A percentile compares a stretch with the other conserved stretches of the same genome.
Conservation (phyloP, 371 early-diverging fungal genomes). For the Apophysomyces trapeziformis region DNA sequence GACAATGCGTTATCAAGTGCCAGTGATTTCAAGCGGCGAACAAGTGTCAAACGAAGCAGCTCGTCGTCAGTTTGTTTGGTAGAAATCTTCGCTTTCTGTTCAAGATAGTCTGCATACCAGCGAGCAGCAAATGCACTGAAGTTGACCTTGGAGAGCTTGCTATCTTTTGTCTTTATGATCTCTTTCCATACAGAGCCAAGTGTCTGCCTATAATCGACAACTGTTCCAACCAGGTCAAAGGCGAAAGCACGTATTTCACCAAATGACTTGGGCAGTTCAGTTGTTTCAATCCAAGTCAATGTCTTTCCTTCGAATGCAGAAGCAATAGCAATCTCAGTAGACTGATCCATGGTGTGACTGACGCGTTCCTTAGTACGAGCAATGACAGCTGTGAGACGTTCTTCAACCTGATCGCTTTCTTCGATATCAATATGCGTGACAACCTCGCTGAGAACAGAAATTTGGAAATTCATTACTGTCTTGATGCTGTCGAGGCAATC, state of each 20-base stretch:
- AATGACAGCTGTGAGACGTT: constrained; percentile 22
- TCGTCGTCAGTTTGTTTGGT: constrained; percentile 25
- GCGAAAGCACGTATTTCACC: constrained; percentile 39
- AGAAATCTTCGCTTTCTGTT: constrained; percentile 26
- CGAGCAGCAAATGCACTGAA: constrained; percentile 27
- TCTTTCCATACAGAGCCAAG: constrained; percentile 28
- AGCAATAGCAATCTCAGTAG: constrained; percentile 30
- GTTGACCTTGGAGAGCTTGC: constrained; percentile 25
- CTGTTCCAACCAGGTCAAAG: constrained; percentile 44
- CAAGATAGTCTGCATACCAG: constrained; percentile 36
- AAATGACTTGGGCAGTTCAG: constrained; percentile 38
- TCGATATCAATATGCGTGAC: constrained; percentile 16
- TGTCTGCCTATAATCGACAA: constrained; percentile 35
- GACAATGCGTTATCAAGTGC: constrained; percentile 25
- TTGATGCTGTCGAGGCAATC: constrained; percentile 34
- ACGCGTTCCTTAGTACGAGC: constrained; percentile 32
- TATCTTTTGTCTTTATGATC: constrained; percentile 22
- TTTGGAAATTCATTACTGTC: constrained; percentile 26
- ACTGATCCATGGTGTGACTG: constrained; percentile 24
- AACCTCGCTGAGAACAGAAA: constrained; percentile 27
- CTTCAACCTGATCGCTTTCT: constrained; percentile 14
- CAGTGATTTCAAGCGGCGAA: constrained; percentile 28
- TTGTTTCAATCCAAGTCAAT: constrained; percentile 42
- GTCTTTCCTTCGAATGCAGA: constrained; percentile 47
- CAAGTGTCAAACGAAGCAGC: constrained; percentile 28